Evolutionary conservation across 78 protist species (phyloP).

Genomic region (Capsaspora owczarzaki): DNA sequence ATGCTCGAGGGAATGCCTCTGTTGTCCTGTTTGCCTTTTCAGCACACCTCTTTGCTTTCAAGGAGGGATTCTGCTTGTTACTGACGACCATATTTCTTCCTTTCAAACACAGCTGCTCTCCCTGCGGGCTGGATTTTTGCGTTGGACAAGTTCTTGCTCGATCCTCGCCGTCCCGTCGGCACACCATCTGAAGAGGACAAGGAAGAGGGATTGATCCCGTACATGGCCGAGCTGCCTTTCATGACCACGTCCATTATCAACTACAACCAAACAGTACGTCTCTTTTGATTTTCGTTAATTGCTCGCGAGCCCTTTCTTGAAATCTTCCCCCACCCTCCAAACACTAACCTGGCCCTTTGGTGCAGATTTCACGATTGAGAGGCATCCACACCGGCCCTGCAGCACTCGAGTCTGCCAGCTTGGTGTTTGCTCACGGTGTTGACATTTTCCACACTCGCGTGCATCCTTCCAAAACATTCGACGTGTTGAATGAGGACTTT

Average conservation of each 20-base stretch:
- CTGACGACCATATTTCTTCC: too few species aligned
- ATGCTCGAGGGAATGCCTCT: too few species aligned
- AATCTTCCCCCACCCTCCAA: not conserved
- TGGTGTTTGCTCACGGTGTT: not conserved
- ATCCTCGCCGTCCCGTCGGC: conserved; percentile 12
- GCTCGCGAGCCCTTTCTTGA: not conserved
- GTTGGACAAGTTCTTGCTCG: not conserved
- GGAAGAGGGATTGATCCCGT: conserved; percentile 9
- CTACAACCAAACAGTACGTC: conserved; percentile 1
- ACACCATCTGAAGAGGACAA: not conserved
- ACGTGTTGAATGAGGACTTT: not conserved
- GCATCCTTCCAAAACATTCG: not conserved
- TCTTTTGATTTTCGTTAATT: not conserved
- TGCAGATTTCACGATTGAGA: not conserved
- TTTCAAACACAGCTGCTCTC: not conserved
- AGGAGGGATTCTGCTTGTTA: too few species aligned
- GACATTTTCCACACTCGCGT: not conserved
- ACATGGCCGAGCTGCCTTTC: not conserved
- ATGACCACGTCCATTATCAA: not conserved
- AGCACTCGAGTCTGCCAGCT: not conserved
- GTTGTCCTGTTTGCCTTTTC: too few species aligned
- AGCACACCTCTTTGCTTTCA: too few species aligned
- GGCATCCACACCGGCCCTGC: not conserved
- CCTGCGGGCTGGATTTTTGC: not conserved
- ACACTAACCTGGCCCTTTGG: not conserved